Evolutionary conservation across 179 eudicot species (phyloP).

Genomic region (Beta lomatogona): DNA sequence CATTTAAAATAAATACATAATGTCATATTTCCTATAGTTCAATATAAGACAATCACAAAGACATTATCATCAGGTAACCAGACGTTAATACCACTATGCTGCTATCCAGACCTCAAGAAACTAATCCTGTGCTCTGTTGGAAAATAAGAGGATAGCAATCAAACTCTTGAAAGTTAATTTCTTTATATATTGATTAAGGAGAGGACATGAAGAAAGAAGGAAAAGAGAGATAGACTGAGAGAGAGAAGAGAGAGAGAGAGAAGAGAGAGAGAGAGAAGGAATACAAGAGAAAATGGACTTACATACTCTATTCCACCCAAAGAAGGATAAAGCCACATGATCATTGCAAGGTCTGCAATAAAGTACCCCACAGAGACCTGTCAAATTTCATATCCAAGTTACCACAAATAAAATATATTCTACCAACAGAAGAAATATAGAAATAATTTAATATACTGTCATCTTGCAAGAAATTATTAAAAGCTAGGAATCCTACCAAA

Average conservation of each 20-base stretch:
- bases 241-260: constrained; percentile 1
- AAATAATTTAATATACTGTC: background rate
- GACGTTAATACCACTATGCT: background rate
- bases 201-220: background rate
- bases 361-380: constrained; percentile 99
- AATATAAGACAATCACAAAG: background rate
- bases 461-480: background rate
- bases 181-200: background rate
- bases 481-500: background rate
- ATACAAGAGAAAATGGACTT: constrained; percentile 42
- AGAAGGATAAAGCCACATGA: constrained; percentile 91
- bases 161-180: background rate
- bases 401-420: constrained; percentile 14
- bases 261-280: background rate
- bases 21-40: background rate
- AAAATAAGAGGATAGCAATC: background rate
- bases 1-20: too few species aligned
- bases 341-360: constrained; percentile 88
- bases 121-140: background rate
- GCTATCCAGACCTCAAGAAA: background rate
- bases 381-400: constrained; percentile 37
- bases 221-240: background rate
- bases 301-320: constrained; percentile 97
- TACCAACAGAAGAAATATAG: background rate
- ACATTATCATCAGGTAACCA: background rate